Base-by-base conservation (phyloP, 208 protist species). In the Lotmaria passim region DNA sequence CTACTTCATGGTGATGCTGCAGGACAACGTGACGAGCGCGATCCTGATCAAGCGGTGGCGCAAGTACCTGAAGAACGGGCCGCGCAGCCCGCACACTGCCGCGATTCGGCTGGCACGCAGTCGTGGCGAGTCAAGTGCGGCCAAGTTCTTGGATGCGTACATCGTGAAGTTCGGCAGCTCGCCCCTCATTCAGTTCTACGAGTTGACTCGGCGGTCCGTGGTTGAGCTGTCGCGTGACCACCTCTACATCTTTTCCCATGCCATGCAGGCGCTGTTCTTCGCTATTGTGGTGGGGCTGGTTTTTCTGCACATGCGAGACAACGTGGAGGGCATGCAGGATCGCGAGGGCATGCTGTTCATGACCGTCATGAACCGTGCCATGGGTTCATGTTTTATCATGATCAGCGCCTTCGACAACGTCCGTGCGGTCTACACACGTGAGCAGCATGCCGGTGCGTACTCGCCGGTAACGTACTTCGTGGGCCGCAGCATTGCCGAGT, bases 1-100 rank as follows among this genome's bases (percentile, higher is more conserved):
- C 73, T 91, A 92, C 75, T 97, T 85, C 65, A 89, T 98, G 84
- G 75, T 79, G 47, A 63, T 96, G 28, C 64, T 96, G 36, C 89
- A 95, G 70, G 86, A 91, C 68, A 66, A 75, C 34, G 75, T 71
- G 41, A 85, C 63, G 30, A 72, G 76, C 19, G 81, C 71, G 36
- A 51, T 86, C 47, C 73, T 94, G 31, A 78, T 91, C 56, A 83
- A 94, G 73, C 73, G 84, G 36, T 95, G 90, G 90, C 60, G 66
- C 36, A 82, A 88, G 70, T 72, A 79, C 53, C 50, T 89, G 55
- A 90, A 89, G 67, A 71, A 81, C 47, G 61, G 62, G 8, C 62
- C 63, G 14, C 68, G 79, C 63, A 89, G 78, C 11, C 76, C 82
- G 17, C 82, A 91, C 75, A 86, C 81, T 36, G 74, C 75, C 12